phyloP scores from a whole-genome alignment of 768 basidiomycete genomes.

The Termitomyces sp. region DNA sequence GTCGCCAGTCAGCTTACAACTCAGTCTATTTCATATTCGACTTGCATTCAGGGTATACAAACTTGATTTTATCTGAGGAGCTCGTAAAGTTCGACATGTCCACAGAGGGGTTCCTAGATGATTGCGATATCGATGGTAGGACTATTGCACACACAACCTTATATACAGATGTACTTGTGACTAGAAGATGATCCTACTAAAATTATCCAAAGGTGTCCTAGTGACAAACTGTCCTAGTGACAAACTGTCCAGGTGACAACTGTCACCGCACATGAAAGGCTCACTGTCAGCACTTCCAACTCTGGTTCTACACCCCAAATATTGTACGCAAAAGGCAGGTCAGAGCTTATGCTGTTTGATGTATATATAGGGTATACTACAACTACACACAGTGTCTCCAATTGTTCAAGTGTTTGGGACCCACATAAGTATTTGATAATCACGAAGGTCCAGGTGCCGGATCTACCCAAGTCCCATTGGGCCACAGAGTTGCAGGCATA shows the following conservation, averaged over 20 bases:
- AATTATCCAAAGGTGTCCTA: not conserved
- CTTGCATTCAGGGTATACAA: constrained; percentile 13
- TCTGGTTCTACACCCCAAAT: not conserved
- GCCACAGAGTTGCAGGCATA: constrained; percentile 66
- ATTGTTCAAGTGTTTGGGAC: not conserved
- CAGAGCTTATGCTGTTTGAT: not conserved
- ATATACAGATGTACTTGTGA: constrained; percentile 4
- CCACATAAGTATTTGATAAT: not conserved
- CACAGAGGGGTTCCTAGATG: not conserved
- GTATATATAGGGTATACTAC: not conserved
- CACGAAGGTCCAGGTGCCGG: constrained; percentile 63
- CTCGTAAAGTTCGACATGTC: constrained; percentile 9
- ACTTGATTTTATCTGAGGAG: constrained; percentile 3
- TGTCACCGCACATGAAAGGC: not conserved
- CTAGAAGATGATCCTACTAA: not conserved
- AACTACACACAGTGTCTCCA: not conserved
- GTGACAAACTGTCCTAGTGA: not conserved
- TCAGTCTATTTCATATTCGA: not conserved
- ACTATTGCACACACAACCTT: not conserved
- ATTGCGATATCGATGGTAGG: constrained; percentile 1
- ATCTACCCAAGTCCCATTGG: constrained; percentile 80
- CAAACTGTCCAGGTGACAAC: not conserved
- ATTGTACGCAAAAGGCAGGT: not conserved
- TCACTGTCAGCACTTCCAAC: not conserved
- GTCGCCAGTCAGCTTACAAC: not conserved